Evolutionary conservation across 208 protist species (phyloP).

Genomic region (Trypanosoma conorhini): DNA sequence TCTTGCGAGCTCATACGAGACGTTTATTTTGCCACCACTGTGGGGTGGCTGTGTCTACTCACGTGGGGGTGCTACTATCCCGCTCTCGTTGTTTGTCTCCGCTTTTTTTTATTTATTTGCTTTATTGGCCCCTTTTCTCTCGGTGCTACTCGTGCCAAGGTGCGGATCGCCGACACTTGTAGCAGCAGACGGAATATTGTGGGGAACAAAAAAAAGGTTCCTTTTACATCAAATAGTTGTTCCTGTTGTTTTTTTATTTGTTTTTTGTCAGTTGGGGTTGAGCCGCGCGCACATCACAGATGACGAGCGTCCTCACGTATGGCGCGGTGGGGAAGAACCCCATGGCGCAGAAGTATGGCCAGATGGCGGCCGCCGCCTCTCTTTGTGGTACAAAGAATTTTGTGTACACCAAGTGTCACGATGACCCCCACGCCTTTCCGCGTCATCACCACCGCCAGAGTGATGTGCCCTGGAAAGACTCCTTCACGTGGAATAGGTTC

Average conservation of each 20-base stretch:
- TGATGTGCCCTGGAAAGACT: conserved; percentile 74
- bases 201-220: not conserved
- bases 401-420: conserved; percentile 75
- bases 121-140: not conserved
- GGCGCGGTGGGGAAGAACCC: conserved; percentile 71
- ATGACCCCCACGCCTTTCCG: conserved; percentile 65
- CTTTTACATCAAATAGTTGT: not conserved
- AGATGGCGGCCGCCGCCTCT: conserved; percentile 61
- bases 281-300: conserved; percentile 9
- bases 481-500: conserved; percentile 63
- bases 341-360: conserved; percentile 63
- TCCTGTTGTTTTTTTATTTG: too few relatives aligned
- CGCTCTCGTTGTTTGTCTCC: not conserved
- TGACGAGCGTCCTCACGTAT: conserved; percentile 82
- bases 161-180: not conserved
- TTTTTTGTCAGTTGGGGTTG: not conserved
- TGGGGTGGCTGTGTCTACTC: not conserved
- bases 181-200: not conserved
- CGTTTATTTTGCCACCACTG: not conserved
- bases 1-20: not conserved
- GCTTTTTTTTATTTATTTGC: not conserved
- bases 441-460: conserved; percentile 82
- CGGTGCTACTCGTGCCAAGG: not conserved
- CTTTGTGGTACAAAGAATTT: conserved; percentile 87
- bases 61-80: not conserved